Evolutionary conservation across 345 rosid genomes (phyloP), one percentile per base, ranked within the genome.

Genomic region (Brassica cretica): DNA sequence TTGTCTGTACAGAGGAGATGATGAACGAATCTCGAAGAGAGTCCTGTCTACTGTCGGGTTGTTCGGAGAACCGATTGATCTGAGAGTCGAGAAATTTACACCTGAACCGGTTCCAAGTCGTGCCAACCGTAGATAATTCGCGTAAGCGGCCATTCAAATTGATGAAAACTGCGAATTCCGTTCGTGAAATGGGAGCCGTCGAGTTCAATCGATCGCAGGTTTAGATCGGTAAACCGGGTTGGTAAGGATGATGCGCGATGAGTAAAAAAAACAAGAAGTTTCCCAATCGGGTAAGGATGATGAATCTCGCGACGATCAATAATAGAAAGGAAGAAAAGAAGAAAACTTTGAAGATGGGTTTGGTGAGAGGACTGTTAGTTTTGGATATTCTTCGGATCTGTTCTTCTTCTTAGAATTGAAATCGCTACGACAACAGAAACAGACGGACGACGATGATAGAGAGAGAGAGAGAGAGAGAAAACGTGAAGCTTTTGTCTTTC

Each of bases 91-190:
- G 37, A 80, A 15, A 29, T 68, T 73, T 16, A 68, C 73, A 33
- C 64, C 80, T 1, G 85, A 76, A 58, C 75, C 64, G 37, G 80
- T 70, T 73, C 88, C 82, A 25, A 84, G 27, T 56, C 81, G 88
- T 63, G 84, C 82, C 16, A 82, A 53, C 46, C 87, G 81, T 76
- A 83, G 86, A 74, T 83, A 86, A 33, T 82, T 87, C 49, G 80
- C 79, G 64, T 75, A 75, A 8, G 84, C 84, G 10, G 90, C 82
- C 90, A 88, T 89, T 35, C 18, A 21, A 39, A 29, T 1, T 14
- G 66, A 67, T 9, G 2, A 29, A 10, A 39, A 6, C 12, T 5
- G 2, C 21, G 0, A 14, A 51, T 15, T 10, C 21, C 21, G 39
- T 18, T 16, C 1, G 73, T n/a, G 61, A 41, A 37, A 19, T 1